These are phyloP conservation scores for Rhodotorula babjevae DNA, from an alignment of 768 basidiomycete species.

Conservation along the genomic window DNA sequence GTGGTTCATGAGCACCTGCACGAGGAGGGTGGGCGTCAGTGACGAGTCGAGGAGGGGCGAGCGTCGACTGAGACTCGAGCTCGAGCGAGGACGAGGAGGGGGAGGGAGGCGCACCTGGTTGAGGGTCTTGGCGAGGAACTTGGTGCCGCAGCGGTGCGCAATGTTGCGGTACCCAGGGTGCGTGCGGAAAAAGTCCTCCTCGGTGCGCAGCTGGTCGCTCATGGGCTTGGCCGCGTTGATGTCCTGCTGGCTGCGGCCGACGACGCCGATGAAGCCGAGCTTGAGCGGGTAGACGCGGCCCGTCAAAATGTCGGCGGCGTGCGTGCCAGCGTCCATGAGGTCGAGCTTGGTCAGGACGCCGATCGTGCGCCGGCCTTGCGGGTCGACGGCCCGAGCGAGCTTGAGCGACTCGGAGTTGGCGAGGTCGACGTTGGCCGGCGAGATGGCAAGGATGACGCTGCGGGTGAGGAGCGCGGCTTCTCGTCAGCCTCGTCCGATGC, in stretches of 20 bases:
- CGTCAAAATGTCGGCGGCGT: slow-evolving; percentile 90
- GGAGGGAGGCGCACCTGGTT: slow-evolving; percentile 64
- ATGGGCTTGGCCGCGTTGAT: slow-evolving; percentile 83
- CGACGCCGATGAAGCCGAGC: slow-evolving; percentile 95
- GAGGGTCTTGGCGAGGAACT: slow-evolving; percentile 82
- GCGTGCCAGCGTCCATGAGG: slow-evolving; percentile 98
- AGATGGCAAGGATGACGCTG: slow-evolving; percentile 94
- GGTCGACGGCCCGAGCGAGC: slow-evolving; percentile 89
- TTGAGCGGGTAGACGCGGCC: slow-evolving; percentile 97
- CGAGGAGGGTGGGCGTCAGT: neutral
- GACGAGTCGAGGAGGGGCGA: neutral
- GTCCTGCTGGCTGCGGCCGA: slow-evolving; percentile 95
- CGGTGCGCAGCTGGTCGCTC: slow-evolving; percentile 74
- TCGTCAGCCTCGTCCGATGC: no score
- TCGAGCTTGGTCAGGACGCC: slow-evolving; percentile 96
- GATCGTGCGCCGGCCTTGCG: slow-evolving; percentile 91
- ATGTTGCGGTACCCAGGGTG: slow-evolving; percentile 93
- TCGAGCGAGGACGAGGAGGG: slow-evolving; percentile 4
- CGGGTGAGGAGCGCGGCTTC: accelerated
- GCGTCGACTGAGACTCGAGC: no score
- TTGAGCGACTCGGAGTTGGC: slow-evolving; percentile 98
- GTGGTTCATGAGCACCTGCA: slow-evolving; percentile 83
- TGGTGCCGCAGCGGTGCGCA: slow-evolving; percentile 95
- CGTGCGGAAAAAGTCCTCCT: slow-evolving; percentile 82
- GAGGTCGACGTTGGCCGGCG: slow-evolving; percentile 94